Evolutionary conservation across 225 moss, liverwort and hornwort species (phyloP), one percentile per base, ranked within the genome.

Genomic region (Bryum argenteum): DNA sequence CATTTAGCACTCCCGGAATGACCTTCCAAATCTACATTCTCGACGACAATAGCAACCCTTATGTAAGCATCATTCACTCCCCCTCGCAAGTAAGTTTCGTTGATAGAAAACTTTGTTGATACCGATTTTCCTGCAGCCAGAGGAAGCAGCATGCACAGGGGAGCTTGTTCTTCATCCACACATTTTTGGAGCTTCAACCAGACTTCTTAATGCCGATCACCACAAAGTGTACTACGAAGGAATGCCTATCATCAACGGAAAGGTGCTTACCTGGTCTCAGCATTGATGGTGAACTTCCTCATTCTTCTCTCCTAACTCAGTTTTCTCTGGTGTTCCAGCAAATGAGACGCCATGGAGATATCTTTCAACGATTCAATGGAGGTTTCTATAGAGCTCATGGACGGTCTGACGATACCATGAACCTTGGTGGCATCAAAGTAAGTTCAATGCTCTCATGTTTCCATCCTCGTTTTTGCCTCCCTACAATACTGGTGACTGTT

Each of bases 361-460:
- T 98, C 21, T 88, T 98, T 51, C 89, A 94, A 77, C 77, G 92
- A 62, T 80, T 92, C 11, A 70, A 65, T 69, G 98, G 94, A 81
- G 91, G 88, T 8, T 92, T 78, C 61, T 94, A 92, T 67, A 86
- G 61, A 84, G 94, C 98, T 66, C 92, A 94, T 76, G 94, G 98
- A 22, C 83, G 98, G 67, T 83, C 90, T 17, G 94, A 98, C 53
- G 94, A 94, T 74, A 98, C 94, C 8, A 94, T 94, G 94, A 94
- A 98, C 77, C 88, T 98, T 7, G 75, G 94, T 52, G 98, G 98
- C 75, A 98, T 98, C 82, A 98, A 98, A 82, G 94, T 96, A 42
- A 54, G 78, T 54, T 61, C 28, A 11, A 19, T 65, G 33, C 60
- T 48, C 5, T 12, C 43, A 44, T 10, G 26, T 17, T 26, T 43